A percentile compares a stretch with the other conserved stretches of the same genome.
Conservation (phyloP, 768 basidiomycete genomes). For the Harrya chromipes region DNA sequence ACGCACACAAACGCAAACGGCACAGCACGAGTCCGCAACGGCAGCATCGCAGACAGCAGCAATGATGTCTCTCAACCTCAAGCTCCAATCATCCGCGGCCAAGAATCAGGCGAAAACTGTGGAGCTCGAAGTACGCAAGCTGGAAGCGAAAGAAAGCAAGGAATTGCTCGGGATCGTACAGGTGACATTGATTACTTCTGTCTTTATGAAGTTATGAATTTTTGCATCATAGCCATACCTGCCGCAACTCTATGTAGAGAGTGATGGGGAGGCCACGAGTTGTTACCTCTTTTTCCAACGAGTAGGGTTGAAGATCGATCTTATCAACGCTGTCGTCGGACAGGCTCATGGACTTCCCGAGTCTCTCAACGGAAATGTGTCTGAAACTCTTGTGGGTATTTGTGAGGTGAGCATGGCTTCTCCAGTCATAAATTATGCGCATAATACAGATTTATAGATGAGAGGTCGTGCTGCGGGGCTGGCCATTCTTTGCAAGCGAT, state of each 20-base stretch:
- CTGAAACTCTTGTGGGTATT: conserved; percentile 86
- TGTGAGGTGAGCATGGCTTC: conserved; percentile 66
- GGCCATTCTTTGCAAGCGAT: conserved; percentile 83
- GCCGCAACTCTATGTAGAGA: conserved; percentile 85
- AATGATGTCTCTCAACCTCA: conserved; percentile 92
- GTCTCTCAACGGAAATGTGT: conserved; percentile 75
- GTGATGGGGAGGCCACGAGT: conserved; percentile 83
- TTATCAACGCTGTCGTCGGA: conserved; percentile 80
- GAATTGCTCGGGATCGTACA: conserved; percentile 84
- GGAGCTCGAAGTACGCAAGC: conserved; percentile 81
- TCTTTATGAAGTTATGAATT: conserved; percentile 1
- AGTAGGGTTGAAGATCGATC: conserved; percentile 79
- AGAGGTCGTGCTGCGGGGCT: conserved; percentile 78
- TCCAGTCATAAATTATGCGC: not conserved
- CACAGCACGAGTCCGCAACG: conserved; percentile 76
- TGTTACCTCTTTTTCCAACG: conserved; percentile 94
- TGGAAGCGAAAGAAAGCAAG: conserved; percentile 79
- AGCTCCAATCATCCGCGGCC: conserved; percentile 84
- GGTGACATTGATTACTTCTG: conserved; percentile 36
- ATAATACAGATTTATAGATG: conserved; percentile 48
- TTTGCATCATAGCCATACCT: conserved; percentile 68
- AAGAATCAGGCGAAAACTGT: conserved; percentile 90
- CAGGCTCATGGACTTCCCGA: conserved; percentile 84
- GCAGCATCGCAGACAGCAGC: conserved; percentile 88
- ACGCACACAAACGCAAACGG: conserved; percentile 80